Base-by-base conservation (phyloP, 2,329 filamentous ascomycete species). In the Aphanoascus verrucosus region DNA sequence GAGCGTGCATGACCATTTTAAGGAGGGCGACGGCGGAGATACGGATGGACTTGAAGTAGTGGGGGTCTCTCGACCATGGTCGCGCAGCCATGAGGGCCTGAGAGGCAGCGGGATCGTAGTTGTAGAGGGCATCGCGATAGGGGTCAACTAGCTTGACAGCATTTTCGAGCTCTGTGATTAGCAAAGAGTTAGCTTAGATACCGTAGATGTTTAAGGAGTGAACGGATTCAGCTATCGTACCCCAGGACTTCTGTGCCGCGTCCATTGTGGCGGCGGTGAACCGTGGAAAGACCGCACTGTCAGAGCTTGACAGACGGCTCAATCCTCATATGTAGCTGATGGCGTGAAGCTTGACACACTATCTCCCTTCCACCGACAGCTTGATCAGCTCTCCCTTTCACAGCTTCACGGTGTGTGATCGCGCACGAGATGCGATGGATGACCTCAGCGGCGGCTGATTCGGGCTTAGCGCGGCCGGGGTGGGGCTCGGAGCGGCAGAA, bases 1-100 rank as follows among this genome's bases (percentile, higher is more conserved):
- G 86, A 8, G 93, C 93, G 69, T 98, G 93, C 87, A 96, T 97
- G 59, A 94, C 88, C 93, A 98, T 98, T 74, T 98, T 98, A 62
- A 97, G 81, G 55, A 98, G 80, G 4, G 93, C 93, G 11, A 95
- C 84, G 55, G 93, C 89, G 50, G 88, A 94, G 71, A 98, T 91
- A 63, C 90, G 88, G 45, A 97, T 88, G 52, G 86, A 80, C 68
- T 91, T 94, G 80, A 97, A 98, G 76, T 96, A 84, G 69, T 88
- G 79, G 0, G 85, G 84, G 65, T 96, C 83, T 45, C 74, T 75
- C 48, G 74, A 74, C 93, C 93, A 97, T 57, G 90, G 89, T 52
- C 79, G 79, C 19, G 77, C 74, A 9, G 77, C 72, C 57, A 77
- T 78, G 59, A 86, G 78, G 37, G 77, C 72, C 65, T 85, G 86